phyloP scores from a whole-genome alignment of 305 asterid genomes.

The Fraxinus albicans region DNA sequence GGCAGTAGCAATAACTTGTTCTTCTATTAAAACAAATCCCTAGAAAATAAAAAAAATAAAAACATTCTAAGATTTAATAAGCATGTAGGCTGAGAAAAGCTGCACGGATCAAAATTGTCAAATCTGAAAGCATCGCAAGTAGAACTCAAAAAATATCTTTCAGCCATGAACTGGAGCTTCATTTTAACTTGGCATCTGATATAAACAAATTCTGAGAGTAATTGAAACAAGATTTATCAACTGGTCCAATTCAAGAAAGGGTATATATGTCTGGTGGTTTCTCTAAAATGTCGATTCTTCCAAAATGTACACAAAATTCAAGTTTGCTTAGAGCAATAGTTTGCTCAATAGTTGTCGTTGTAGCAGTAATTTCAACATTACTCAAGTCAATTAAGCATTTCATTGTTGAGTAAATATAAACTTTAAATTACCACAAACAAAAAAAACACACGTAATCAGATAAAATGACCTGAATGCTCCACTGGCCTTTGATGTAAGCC shows the following conservation, averaged over 20 bases:
- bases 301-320: background rate
- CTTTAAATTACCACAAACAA: background rate
- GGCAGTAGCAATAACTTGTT: too few relatives aligned
- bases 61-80: too few relatives aligned
- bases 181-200: too few relatives aligned
- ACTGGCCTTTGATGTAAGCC: constrained; percentile 83
- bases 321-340: background rate
- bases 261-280: background rate
- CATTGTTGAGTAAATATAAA: background rate
- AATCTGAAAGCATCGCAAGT: too few relatives aligned
- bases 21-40: too few relatives aligned
- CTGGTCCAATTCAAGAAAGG: background rate
- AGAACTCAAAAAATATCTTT: too few relatives aligned
- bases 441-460: background rate
- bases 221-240: background rate
- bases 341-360: background rate
- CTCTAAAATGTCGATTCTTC: background rate
- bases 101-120: too few relatives aligned
- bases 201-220: too few relatives aligned
- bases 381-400: background rate
- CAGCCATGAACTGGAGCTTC: too few relatives aligned
- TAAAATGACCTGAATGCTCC: constrained; percentile 80
- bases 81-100: too few relatives aligned
- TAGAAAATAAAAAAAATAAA: too few relatives aligned
- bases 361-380: background rate